Base-by-base conservation (phyloP, 495 filamentous ascomycete genomes). In the Penicillium parvum region DNA sequence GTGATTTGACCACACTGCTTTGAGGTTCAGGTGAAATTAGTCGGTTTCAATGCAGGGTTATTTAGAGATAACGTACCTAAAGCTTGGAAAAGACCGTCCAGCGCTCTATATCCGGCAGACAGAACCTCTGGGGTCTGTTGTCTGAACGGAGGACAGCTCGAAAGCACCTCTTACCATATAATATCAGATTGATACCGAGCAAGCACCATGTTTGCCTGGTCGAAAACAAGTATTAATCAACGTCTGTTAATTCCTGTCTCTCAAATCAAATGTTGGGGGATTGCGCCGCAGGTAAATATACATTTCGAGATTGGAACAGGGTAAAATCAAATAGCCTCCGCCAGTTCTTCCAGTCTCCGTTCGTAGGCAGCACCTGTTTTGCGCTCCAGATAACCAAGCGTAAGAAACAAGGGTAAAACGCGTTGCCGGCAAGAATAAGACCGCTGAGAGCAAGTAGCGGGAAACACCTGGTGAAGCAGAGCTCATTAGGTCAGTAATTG, bases 1-100 rank as follows among this genome's bases (percentile, higher is more conserved):
- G n/a, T n/a, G n/a, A n/a, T n/a, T n/a, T n/a, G n/a, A n/a, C n/a
- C n/a, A n/a, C n/a, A n/a, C n/a, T n/a, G n/a, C n/a, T n/a, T n/a
- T n/a, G n/a, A n/a, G n/a, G n/a, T n/a, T n/a, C n/a, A n/a, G n/a
- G n/a, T n/a, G n/a, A n/a, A n/a, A n/a, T n/a, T n/a, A n/a, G n/a
- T n/a, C n/a, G n/a, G n/a, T n/a, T n/a, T n/a, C n/a, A n/a, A n/a
- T n/a, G n/a, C n/a, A n/a, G n/a, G n/a, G n/a, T n/a, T n/a, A n/a
- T n/a, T n/a, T n/a, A n/a, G 1, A 3, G 10, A n/a, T 1, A n/a
- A 53, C 55, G 7, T 43, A 68, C 64, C 50, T 17, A 87, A 53
- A 14, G 86, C 85, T 60, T 95, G 88, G 52, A 92, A 95, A 2
- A 94, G 71, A 0, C 87, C 89, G 44, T 87, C 86, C 7, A 95